Evolutionary conservation across 352 stramenopile genomes (phyloP).

Genomic region (Phytopythium sindhum): DNA sequence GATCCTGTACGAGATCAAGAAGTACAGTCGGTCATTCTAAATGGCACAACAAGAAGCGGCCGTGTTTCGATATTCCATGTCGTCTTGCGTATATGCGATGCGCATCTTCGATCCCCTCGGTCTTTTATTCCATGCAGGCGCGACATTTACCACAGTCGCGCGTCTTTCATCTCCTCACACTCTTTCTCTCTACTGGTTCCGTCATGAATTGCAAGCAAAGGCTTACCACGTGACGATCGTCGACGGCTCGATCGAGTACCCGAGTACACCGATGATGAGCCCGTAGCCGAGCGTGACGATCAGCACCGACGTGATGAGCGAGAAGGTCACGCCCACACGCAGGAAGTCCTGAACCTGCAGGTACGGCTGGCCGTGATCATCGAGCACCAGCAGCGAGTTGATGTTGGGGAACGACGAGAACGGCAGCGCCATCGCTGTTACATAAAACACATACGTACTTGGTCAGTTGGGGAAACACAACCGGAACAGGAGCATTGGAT

Average conservation of each 20-base stretch:
- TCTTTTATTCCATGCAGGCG: slow-evolving; percentile 1
- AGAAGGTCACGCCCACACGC: slow-evolving; percentile 82
- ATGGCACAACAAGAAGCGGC: neutral
- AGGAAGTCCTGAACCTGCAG: slow-evolving; percentile 87
- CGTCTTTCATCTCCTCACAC: neutral
- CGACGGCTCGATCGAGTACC: slow-evolving; percentile 63
- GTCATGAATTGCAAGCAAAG: neutral
- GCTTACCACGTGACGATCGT: slow-evolving; percentile 14
- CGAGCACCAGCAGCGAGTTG: slow-evolving; percentile 88
- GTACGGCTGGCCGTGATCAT: slow-evolving; percentile 87
- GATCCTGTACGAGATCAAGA: slow-evolving; percentile 98
- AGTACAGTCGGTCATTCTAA: slow-evolving; percentile 93
- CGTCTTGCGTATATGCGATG: neutral
- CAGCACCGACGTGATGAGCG: slow-evolving; percentile 75
- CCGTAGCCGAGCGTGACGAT: slow-evolving; percentile 85
- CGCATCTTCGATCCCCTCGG: neutral
- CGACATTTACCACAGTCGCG: neutral
- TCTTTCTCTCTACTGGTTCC: neutral
- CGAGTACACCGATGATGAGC: slow-evolving; percentile 80
- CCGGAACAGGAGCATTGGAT: neutral
- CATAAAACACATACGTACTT: neutral
- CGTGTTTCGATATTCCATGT: neutral
- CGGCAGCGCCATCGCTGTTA: slow-evolving; percentile 82
- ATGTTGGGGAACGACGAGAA: slow-evolving; percentile 94
- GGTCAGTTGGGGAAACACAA: neutral